These are phyloP conservation scores for Solanum hybrid DNA, from an alignment of 305 asterid genomes.

Conservation along the genomic window DNA sequence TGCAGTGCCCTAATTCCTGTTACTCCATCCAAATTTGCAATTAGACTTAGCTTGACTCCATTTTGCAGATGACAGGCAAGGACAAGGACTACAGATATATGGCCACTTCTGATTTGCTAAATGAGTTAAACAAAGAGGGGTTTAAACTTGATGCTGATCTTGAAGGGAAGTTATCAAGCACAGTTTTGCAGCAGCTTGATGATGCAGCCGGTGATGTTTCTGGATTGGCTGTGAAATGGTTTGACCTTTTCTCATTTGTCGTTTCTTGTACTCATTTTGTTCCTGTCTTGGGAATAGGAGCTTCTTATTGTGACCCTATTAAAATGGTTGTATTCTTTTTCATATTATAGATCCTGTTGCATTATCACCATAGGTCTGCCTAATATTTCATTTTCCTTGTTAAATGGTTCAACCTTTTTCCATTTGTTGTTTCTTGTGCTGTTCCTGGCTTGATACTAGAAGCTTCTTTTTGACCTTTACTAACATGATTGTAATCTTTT, in stretches of 20 bases:
- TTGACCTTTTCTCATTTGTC: constrained; percentile 8
- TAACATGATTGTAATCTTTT: not conserved
- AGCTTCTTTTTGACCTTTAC: not conserved
- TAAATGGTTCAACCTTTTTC: constrained; percentile 48
- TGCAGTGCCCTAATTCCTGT: not conserved
- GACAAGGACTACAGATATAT: constrained; percentile 96
- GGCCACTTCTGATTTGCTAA: constrained; percentile 98
- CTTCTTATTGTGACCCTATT: not conserved
- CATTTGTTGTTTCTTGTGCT: not conserved
- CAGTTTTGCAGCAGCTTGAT: constrained; percentile 90
- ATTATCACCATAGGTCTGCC: not conserved
- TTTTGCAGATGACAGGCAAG: constrained; percentile 90
- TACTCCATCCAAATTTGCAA: not conserved
- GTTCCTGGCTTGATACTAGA: not conserved
- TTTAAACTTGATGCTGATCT: constrained; percentile 78
- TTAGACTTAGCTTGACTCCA: not conserved
- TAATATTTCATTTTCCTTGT: not conserved
- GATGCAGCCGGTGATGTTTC: constrained; percentile 98
- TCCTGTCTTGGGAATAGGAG: not conserved
- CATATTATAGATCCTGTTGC: not conserved
- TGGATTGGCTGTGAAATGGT: constrained; percentile 99
- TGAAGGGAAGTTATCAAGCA: constrained; percentile 67
- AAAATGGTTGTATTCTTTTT: not conserved
- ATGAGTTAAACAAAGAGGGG: constrained; percentile 83
- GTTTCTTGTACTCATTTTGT: not conserved